Base-by-base conservation (phyloP, 306 rosid species). In the Prunus kanzakura region DNA sequence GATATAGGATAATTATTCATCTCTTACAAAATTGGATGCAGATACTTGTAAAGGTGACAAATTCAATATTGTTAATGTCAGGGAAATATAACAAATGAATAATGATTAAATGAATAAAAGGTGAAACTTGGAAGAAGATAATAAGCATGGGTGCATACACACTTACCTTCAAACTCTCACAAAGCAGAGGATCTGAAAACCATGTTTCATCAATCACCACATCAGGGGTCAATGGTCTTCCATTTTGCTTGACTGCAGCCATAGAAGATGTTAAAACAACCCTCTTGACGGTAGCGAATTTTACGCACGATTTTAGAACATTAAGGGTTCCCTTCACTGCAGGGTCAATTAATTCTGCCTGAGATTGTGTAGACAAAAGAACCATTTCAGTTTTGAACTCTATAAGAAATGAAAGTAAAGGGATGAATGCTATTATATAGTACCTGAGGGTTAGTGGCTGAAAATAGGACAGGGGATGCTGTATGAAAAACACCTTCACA, bases 401-500 rank as follows among this genome's bases (percentile, higher is more conserved):
- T 25, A 25, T 25, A 25, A 25, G 25, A 25, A 25, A 25, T 25
- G 25, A 25, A 25, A 25, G 25, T 25, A 25, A 25, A 25, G 25
- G 25, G 25, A 25, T 25, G 25, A 25, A 25, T 25, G 25, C 25
- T 25, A 25, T 1, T 25, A 25, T 25, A 25, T 30, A 30, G 49
- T 45, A 61, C 90, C 86, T 84, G 84, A 51, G 89, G 89, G 19
- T 86, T 79, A 0, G 72, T 51, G 67, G 65, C 29, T 16, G 11
- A 2, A 3, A 3, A 0, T 5, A 0, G 8, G 8, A 81, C 74
- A 11, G 90, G 89, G 2, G 86, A 88, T 30, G 93, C 93, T 8
- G 87, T 80, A 45, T 88, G 90, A 64, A 88, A 30, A 88, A 65
- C 93, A 45, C 86, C 87, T 13, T 78, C 45, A 76, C 86, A 88